Evolutionary conservation across 2,329 filamentous ascomycete species (phyloP), one percentile per base, ranked within the genome.

Genomic region (Ophiostoma pallidulum): DNA sequence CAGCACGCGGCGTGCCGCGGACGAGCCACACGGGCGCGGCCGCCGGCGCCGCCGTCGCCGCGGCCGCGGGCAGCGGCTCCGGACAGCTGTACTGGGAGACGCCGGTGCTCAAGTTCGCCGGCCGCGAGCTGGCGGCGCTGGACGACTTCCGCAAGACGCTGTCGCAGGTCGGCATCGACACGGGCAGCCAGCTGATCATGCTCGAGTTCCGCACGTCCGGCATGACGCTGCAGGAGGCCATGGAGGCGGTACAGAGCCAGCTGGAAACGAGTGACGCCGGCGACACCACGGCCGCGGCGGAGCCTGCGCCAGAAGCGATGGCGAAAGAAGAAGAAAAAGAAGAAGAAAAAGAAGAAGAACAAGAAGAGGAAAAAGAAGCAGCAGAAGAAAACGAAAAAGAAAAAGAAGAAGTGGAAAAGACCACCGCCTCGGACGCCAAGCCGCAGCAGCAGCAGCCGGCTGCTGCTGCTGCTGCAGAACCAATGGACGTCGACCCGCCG

Each of bases 21-120:
- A 75, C 74, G 14, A 69, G 65, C 32, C 71, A 67, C 71, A 67
- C 50, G 77, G 73, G 5, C 63, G 71, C 8, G 72, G 71, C 33
- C 66, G 63, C 35, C 9, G 38, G 6, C 28, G 29, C n/a, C 8
- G 37, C 24, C 28, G 29, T 12, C 8, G 37, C 24, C 12, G 36
- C 35, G 49, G 78, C 73, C 5, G 64, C 71, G 6, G 73, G 71
- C 24, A 66, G 63, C 9, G 75, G 75, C 13, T 78, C 83, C 28
- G 91, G 90, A 5, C 80, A 90, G 61, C 67, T 98, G 44, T 86
- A 84, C 63, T 96, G 96, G 59, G 87, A 97, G 66, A 84, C 81
- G 54, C 92, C 92, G 0, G 81, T 89, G 14, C 66, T 97, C 47
- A 84, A 90, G 54, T 77, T 95, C 53, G 83, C 94, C 75, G 86